A percentile compares a stretch with the other conserved stretches of the same genome.
Evolutionary conservation across 495 filamentous ascomycete genomes (phyloP).

Genomic region (Hypoxylon perforatum): DNA sequence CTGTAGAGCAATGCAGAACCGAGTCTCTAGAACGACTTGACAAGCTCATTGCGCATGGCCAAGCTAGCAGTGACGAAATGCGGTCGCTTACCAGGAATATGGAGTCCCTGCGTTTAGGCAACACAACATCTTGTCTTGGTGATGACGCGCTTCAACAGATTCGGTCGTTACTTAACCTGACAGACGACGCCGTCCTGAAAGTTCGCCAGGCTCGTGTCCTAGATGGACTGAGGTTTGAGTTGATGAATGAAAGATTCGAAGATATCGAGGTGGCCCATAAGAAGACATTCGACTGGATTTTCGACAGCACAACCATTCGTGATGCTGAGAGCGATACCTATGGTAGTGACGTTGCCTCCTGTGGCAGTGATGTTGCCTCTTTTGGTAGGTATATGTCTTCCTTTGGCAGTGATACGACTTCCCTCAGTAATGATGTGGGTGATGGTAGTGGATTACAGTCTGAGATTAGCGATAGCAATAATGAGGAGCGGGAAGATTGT

Average conservation of each 20-base stretch:
- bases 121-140: constrained; percentile 24
- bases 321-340: not conserved
- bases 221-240: constrained; percentile 33
- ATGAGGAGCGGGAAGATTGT: not conserved
- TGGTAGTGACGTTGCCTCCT: no score
- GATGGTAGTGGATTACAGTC: not conserved
- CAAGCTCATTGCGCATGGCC: constrained; percentile 17
- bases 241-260: constrained; percentile 32
- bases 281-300: constrained; percentile 46
- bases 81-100: constrained; percentile 28
- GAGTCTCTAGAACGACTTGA: constrained; percentile 17
- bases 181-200: constrained; percentile 22
- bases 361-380: no score
- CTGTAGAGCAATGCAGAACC: constrained; percentile 6
- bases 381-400: no score
- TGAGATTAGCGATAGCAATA: not conserved
- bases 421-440: not conserved
- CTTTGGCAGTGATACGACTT: no score
- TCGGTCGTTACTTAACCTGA: constrained; percentile 25
- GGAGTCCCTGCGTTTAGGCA: constrained; percentile 27
- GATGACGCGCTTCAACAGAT: constrained; percentile 26
- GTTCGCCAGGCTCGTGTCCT: constrained; percentile 26
- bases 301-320: constrained; percentile 9
- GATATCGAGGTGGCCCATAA: constrained; percentile 33
- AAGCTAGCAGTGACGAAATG: constrained; percentile 27